phyloP scores from a whole-genome alignment of 768 basidiomycete genomes.

The Calocera cornea region DNA sequence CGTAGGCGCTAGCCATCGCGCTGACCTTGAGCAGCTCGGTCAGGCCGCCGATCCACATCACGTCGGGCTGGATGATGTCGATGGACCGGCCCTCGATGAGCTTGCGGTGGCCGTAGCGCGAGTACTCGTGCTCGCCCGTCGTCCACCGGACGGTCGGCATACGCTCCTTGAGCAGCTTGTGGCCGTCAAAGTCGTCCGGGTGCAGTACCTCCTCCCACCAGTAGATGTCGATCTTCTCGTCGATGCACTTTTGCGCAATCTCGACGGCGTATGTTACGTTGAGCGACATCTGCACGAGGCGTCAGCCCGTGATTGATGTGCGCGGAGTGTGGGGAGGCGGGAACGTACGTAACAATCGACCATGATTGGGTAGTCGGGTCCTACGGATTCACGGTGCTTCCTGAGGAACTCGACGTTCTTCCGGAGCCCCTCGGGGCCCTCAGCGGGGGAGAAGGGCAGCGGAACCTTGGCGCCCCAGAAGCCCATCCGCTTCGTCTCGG shows the following conservation, averaged over 20 bases:
- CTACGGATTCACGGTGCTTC: conserved; percentile 22
- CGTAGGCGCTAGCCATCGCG: conserved; percentile 32
- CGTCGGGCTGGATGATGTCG: conserved; percentile 30
- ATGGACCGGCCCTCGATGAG: conserved; percentile 27
- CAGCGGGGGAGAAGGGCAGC: conserved; percentile 25
- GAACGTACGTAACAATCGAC: conserved; percentile 28
- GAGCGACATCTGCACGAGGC: conserved; percentile 7
- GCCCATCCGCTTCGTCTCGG: conserved; percentile 25
- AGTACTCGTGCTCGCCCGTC: conserved; percentile 31
- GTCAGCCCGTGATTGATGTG: background rate
- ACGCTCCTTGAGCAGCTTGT: conserved; percentile 23
- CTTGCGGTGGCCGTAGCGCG: conserved; percentile 23
- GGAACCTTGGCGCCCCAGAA: conserved; percentile 30
- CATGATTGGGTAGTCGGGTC: conserved; percentile 27
- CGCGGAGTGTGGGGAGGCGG: conserved; percentile 6
- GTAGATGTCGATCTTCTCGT: conserved; percentile 27
- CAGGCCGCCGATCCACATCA: conserved; percentile 24
- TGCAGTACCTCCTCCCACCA: conserved; percentile 31
- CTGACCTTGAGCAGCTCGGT: conserved; percentile 23
- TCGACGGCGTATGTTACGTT: conserved; percentile 25
- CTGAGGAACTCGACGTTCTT: conserved; percentile 28
- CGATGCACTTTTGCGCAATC: conserved; percentile 21
- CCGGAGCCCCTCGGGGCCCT: conserved; percentile 24
- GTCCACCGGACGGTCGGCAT: conserved; percentile 27
- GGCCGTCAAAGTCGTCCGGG: conserved; percentile 29